Percentiles rank a stretch among this genome's conserved stretches.
These are phyloP conservation scores for Cytospora leucostoma DNA, from an alignment of 2,329 filamentous ascomycete species.

Conservation along the genomic window DNA sequence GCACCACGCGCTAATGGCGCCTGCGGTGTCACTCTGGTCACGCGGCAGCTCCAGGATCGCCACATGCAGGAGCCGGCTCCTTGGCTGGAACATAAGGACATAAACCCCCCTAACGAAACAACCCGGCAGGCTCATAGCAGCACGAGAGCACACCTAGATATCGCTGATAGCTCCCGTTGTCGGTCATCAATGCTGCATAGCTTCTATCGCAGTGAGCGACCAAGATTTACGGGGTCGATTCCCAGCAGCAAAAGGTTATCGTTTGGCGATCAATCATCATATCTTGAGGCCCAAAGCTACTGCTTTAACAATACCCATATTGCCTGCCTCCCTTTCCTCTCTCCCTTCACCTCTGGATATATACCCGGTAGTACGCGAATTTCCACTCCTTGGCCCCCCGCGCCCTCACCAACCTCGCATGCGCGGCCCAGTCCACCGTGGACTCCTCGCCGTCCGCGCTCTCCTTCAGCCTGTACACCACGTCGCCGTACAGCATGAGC, in stretches of 20 bases:
- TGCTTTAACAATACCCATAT: neutral
- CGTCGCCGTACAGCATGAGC: slow-evolving; percentile 38
- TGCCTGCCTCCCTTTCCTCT: too few relatives aligned
- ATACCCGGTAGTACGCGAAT: slow-evolving; percentile 39
- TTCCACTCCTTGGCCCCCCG: slow-evolving; percentile 31
- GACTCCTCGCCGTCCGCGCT: slow-evolving; percentile 28
- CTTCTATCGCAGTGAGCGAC: too few relatives aligned
- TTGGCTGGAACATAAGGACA: neutral
- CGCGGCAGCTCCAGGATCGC: neutral
- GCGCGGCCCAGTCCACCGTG: slow-evolving; percentile 37
- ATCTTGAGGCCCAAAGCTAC: neutral
- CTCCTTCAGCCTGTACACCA: slow-evolving; percentile 31
- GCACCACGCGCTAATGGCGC: slow-evolving; percentile 12
- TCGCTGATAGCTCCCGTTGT: too few relatives aligned
- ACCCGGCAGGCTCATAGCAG: slow-evolving; percentile 1
- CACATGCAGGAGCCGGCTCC: too few relatives aligned
- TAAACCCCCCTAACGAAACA: neutral
- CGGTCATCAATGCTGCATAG: too few relatives aligned
- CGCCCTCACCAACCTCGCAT: slow-evolving; percentile 31
- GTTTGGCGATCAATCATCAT: neutral
- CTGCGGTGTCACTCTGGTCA: slow-evolving; percentile 16
- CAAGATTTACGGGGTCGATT: too few relatives aligned
- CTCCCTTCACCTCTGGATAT: slow-evolving; percentile 32
- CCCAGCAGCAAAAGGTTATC: too few relatives aligned
- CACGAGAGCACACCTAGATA: neutral